Base-by-base conservation (phyloP, 208 protist species). In the Leishmania mexicana region DNA sequence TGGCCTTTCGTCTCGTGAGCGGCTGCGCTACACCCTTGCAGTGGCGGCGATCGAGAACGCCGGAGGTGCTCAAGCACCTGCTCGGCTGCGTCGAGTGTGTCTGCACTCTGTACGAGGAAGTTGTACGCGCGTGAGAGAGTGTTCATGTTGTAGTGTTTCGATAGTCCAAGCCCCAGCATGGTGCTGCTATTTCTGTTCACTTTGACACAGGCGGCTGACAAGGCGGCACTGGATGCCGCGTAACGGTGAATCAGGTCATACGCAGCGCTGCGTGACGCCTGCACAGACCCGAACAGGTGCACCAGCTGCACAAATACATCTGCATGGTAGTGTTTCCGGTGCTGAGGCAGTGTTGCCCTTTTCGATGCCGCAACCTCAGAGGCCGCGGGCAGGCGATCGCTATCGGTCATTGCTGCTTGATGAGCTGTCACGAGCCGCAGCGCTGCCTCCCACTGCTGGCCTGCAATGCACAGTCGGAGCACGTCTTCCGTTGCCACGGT, bases 401-500 rank as follows among this genome's bases (percentile, higher is more conserved):
- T 35, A n/a, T 47, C 57, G 17, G 57, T 11, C 38, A 64, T 65
- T 10, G 45, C 67, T 15, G 51, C 31, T 53, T 78, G 42, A 45
- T 83, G 81, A 24, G 72, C 15, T 64, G 77, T 49, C 28, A 96
- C 60, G 0, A 89, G 64, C 17, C 35, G 47, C 62, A 91, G 71
- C n/a, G 93, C 93, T 51, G 91, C 87, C 49, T 71, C 64, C 93
- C 93, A 96, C 24, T 85, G 84, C 68, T 86, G 79, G 2, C 87
- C 87, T 15, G 71, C 74, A 40, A 95, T 77, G 76, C 92, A 96
- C 38, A 64, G 24, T 57, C 81, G 71, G 78, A 91, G 77, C 74
- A 87, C 81, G 72, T 86, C 79, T 73, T 86, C 83, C 3, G 85
- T 92, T 3, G 85, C 78, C 31, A 72, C 71, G 62, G 79, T 78